Percentiles rank a stretch among this genome's conserved stretches.
Conservation (phyloP, 805 yeast genomes). For the Spathaspora girioi region DNA sequence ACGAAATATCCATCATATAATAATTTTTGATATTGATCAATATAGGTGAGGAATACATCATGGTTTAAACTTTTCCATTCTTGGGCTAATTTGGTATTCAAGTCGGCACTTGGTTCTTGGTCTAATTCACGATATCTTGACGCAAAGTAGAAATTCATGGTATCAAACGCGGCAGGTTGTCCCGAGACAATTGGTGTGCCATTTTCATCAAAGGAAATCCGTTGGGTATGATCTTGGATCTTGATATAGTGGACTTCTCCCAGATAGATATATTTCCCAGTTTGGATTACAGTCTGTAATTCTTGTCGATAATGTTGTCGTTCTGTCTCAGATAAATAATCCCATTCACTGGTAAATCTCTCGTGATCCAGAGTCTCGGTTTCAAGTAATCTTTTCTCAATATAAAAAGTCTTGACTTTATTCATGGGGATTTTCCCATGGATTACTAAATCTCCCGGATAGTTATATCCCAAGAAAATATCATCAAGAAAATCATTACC, state of each 20-base stretch:
- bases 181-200: background rate
- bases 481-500: background rate
- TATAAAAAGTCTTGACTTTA: background rate
- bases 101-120: background rate
- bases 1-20: background rate
- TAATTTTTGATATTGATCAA: background rate
- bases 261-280: background rate
- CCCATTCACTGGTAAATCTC: slow-evolving; percentile 2
- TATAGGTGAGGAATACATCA: background rate
- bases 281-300: background rate
- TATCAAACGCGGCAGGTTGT: background rate
- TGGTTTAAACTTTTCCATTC: background rate
- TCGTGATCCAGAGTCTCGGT: background rate
- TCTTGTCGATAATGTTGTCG: background rate
- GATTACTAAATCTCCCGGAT: background rate
- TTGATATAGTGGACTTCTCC: background rate
- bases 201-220: background rate
- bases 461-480: background rate
- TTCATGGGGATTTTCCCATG: background rate
- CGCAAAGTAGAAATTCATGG: background rate
- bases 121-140: background rate
- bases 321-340: background rate
- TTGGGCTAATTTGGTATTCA: background rate
- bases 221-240: background rate
- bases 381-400: slow-evolving; percentile 1